Evolutionary conservation across 129 eudicot genomes (phyloP), one percentile per base, ranked within the genome.

Genomic region (Mikania micrantha): DNA sequence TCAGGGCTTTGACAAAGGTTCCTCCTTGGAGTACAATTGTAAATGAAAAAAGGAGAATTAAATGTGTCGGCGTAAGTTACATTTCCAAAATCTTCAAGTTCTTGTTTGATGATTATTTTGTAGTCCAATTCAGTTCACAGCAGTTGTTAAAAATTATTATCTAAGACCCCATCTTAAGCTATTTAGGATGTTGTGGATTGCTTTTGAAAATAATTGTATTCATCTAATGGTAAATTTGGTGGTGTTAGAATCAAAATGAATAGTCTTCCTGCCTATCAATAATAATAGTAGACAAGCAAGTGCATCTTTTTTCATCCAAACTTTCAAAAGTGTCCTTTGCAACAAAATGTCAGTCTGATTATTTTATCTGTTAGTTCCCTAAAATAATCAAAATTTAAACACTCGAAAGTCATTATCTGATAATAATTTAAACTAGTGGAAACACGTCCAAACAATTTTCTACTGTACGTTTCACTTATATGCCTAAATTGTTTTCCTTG

Each of bases 21-120:
- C 96, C 95, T 62, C 84, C 99, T 19, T 93, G 99, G 99, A 77
- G 56, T 60, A 50, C 69, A 67, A 79, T 89, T 72, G 85, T 93
- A 47, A 84, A 85, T 65, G 91, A 87, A n/a, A 86, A n/a, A 83
- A 57, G 98, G 99, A 74, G 90, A 93, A 81, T 58, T 79, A 69
- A 88, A 82, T 36, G 82, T 93, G 70, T 12, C 88, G 38, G 77
- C 63, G 96, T 93, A 93, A 80, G 68, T 54, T 69, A 22, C 58
- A 11, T 15, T 35, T 70, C 3, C 31, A 27, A 25, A 65, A 22
- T 20, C 47, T 29, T 41, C 19, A 36, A 13, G 27, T n/a, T 9
- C 13, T 27, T 17, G 15, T 48, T 48, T 32, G 12, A 48, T 40
- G 32, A 67, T 16, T 32, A 21, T 28, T n/a, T 3, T 15, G 31